Evolutionary conservation across 768 basidiomycete species (phyloP).

Genomic region (Hericium rajendrae): DNA sequence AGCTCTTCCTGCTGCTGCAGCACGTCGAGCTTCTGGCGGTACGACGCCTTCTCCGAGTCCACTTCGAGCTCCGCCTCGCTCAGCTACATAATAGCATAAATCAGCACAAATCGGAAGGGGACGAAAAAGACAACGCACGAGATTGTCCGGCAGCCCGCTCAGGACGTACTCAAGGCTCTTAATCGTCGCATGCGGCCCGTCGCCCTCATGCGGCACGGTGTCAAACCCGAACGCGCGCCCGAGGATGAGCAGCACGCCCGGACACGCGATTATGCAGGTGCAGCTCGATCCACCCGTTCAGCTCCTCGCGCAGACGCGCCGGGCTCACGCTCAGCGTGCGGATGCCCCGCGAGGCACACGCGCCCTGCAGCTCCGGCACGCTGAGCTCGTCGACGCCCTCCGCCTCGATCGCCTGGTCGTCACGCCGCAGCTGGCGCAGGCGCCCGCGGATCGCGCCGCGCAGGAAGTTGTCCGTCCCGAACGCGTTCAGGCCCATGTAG

Average conservation of each 20-base stretch:
- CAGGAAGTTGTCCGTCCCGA: conserved; percentile 97
- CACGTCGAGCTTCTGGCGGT: conserved; percentile 98
- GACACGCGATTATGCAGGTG: conserved; percentile 88
- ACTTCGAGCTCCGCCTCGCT: conserved; percentile 97
- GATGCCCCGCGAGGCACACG: conserved; percentile 91
- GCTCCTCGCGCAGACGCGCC: conserved; percentile 79
- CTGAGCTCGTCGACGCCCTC: conserved; percentile 90
- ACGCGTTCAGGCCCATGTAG: conserved; percentile 97
- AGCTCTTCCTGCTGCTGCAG: conserved; percentile 98
- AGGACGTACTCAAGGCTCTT: conserved; percentile 81
- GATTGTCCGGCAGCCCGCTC: conserved; percentile 85
- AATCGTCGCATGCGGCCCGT: conserved; percentile 76
- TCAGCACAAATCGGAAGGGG: not conserved
- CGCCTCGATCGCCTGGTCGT: conserved; percentile 84
- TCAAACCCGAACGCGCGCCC: conserved; percentile 94
- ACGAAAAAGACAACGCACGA: conserved; percentile 45
- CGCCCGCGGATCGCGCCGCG: conserved; percentile 83
- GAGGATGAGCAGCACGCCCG: conserved; percentile 91
- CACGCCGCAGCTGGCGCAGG: conserved; percentile 73
- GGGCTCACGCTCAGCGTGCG: conserved; percentile 82
- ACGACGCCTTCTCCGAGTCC: conserved; percentile 85
- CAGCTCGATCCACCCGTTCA: conserved; percentile 86
- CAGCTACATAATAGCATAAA: conserved; percentile 40
- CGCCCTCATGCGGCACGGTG: conserved; percentile 57
- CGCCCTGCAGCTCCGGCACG: conserved; percentile 84